Evolutionary conservation across 1,139 yeast genomes (phyloP), one percentile per base, ranked within the genome.

Genomic region (Kazachstania sp.): DNA sequence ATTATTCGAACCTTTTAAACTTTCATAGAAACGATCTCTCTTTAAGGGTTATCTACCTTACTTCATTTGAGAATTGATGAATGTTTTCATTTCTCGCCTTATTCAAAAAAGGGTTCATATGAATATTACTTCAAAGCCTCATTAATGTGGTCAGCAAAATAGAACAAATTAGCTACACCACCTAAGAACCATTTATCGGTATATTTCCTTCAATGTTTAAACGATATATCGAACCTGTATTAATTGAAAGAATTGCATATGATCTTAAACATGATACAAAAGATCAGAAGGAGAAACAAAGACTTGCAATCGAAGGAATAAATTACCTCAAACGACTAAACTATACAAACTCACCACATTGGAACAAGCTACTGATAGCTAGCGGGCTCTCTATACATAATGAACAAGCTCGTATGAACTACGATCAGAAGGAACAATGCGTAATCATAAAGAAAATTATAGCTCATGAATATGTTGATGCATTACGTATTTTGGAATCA

Each of bases 401-500:
- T 2, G 26, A 20, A 9, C 30, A 19, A 3, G 11, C 16, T 23
- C 28, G 9, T 23, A 7, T 23, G 9, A 31, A 15, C n/a, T 4
- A 13, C 15, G 37, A 30, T 15, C 23, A 28, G 23, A 26, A 29
- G n/a, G 34, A 41, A 31, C 37, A 18, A 31, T 30, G 35, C 29
- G 28, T 35, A 7, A 9, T 36, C 30, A 11, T 23, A 29, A 35
- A 48, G 30, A 51, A 50, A 37, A 45, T 57, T 6, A 42, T 59
- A n/a, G 42, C 54, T 3, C 61, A 55, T 40, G 49, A 58, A 16
- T 59, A 53, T 43, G 31, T 45, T 2, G 58, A 56, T 8, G 63
- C 62, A 2, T 44, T 55, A 18, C 41, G 47, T 11, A 32, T 52
- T 2, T 42, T 59, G 13, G 62, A 58, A 41, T 46, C 51, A 1